Base-by-base conservation (phyloP, 306 rosid genomes). In the Comarum palustre region DNA sequence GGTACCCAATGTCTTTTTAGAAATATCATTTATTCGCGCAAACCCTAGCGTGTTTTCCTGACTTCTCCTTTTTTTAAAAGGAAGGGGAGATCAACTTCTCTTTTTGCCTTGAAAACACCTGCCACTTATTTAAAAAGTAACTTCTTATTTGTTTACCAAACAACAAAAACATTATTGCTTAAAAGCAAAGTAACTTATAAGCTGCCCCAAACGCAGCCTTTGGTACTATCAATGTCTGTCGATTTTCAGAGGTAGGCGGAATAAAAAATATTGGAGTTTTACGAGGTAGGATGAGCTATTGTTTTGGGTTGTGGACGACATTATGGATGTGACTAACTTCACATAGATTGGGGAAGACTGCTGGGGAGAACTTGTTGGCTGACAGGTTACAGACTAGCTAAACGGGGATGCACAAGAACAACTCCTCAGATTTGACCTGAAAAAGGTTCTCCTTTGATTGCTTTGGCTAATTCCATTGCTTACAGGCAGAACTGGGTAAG, bases 251-350 rank as follows among this genome's bases (percentile, higher is more conserved):
- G 90, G 94, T 50, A 92, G 89, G 1, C 80, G 0, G 85, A 88
- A 15, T 57, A 85, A 34, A 94, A 87, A 32, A 80, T 31, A 32
- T 68, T 88, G 31, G 77, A 78, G 66, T 22, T 90, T 82, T 41
- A 92, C 94, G 0, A 79, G 88, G 80, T 64, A 68, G 48, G 84
- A 88, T 20, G 97, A 92, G 0, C n/a, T 91, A 71, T 39, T 91
- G 83, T 87, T 87, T 78, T 92, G 88, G 73, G 94, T 91, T 22
- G 97, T 88, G 39, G 92, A 91, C 66, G 95, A 88, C 69, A 91
- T 91, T 61, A 89, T 88, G 2, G 97, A 91, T 73, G 88, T 91
- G 29, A 91, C 94, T 0, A 88, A 87, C 27, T 2, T 91, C 97
- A 0, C 58, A 84, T 73, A 92, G 88, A 47, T 45, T 88, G 77